Conservation (phyloP, 345 rosid genomes). For the Eutrema heterophyllum region DNA sequence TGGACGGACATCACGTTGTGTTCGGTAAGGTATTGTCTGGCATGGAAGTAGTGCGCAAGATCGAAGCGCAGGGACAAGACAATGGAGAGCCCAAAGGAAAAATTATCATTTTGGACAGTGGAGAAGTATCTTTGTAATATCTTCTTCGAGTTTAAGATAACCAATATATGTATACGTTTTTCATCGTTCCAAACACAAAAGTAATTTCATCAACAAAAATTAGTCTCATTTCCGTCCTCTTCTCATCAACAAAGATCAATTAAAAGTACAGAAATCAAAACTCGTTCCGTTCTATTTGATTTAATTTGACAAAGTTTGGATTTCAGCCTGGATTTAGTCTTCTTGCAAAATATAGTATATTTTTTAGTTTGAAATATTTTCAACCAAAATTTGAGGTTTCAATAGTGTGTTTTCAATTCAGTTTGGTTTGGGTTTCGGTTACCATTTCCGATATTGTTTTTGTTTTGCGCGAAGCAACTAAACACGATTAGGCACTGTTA, state of each 20-base stretch:
- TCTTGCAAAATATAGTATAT: too few species aligned
- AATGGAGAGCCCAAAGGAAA: conserved; percentile 65
- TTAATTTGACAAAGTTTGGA: too few species aligned
- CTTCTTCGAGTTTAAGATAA: neutral
- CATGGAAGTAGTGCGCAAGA: conserved; percentile 73
- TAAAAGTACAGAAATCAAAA: too few species aligned
- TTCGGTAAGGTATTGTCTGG: conserved; percentile 90
- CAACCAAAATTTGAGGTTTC: too few species aligned
- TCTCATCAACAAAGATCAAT: too few species aligned
- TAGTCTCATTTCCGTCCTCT: neutral
- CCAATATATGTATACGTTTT: neutral
- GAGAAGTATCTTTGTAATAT: conserved; percentile 53
- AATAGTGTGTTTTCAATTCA: too few species aligned
- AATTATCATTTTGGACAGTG: conserved; percentile 62
- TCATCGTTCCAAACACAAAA: neutral
- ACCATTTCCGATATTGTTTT: too few species aligned
- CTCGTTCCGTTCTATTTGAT: too few species aligned
- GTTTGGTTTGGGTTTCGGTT: too few species aligned
- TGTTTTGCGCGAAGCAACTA: too few species aligned
- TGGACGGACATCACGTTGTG: conserved; percentile 88
- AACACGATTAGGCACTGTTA: neutral
- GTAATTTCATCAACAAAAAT: neutral
- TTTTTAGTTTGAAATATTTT: too few species aligned
- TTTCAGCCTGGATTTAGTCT: too few species aligned
- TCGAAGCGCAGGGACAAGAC: conserved; percentile 76